Base-by-base conservation (phyloP, 352 stramenopile species). In the Globisporangium paroecandrum region DNA sequence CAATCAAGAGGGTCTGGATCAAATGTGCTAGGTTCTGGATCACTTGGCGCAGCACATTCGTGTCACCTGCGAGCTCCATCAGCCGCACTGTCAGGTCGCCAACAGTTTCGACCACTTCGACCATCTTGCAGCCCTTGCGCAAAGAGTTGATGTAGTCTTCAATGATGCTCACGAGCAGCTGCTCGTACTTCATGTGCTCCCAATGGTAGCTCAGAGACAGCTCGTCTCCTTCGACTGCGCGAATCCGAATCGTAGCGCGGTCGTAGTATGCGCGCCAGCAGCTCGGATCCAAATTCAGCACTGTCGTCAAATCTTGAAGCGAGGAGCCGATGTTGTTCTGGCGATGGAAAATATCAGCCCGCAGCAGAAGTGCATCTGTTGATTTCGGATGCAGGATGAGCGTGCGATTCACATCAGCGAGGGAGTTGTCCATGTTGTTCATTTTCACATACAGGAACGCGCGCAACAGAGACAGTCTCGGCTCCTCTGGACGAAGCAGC, bases 201-300 rank as follows among this genome's bases (percentile, higher is more conserved):
- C 81, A 90, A 60, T 91, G 79, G 70, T 89, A 89, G 59, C 76
- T 77, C 15, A 89, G 71, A 56, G 72, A 82, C 25, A 78, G 76
- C 36, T 89, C 81, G 18, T 89, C 79, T 4, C 85, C 81, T 55
- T 94, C 85, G 54, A 94, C 78, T 0, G 81, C 77, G 6, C 79
- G 74, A 22, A 92, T 78, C 13, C 85, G 83, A 29, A 94, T 75
- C 41, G 81, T 87, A 5, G 81, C 85, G 24, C 85, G 82, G 64
- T 94, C 85, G 64, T 92, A 94, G 62, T 89, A 89, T n/a, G 85
- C 85, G 18, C 82, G 81, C 85, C 85, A 94, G 69, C 85, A 90
- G 38, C 73, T 73, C n/a, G 81, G 76, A 47, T 94, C 85, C 13
- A 84, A 71, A 0, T 75, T 64, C 10, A 92, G 56, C 9, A 82